A percentile compares a stretch with the other conserved stretches of the same genome.
Evolutionary conservation across 371 early-diverging fungal genomes (phyloP).

Genomic region (Lichtheimia corymbifera): DNA sequence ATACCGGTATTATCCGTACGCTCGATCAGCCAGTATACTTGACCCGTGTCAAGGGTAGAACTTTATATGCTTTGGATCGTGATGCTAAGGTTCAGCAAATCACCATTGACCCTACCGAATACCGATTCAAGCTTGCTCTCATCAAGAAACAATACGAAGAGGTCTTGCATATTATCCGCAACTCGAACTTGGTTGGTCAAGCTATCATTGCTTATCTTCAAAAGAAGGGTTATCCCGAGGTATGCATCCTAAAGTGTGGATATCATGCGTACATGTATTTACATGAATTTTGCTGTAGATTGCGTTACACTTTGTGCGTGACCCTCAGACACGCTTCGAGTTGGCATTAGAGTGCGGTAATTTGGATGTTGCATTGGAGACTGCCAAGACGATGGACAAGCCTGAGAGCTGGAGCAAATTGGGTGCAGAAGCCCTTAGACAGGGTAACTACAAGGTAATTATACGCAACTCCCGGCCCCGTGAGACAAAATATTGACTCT

Average conservation of each 20-base stretch:
- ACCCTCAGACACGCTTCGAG: conserved; percentile 93
- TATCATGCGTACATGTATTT: not conserved
- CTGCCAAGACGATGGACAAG: conserved; percentile 84
- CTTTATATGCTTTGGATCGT: conserved; percentile 83
- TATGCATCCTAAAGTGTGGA: conserved; percentile 7
- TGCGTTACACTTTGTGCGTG: conserved; percentile 97
- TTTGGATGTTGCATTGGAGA: conserved; percentile 89
- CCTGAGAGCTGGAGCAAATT: conserved; percentile 89
- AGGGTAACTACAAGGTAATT: conserved; percentile 81
- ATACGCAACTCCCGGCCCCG: no score
- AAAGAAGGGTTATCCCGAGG: conserved; percentile 97
- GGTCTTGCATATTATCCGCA: conserved; percentile 92
- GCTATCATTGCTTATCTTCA: conserved; percentile 98
- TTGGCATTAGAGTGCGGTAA: conserved; percentile 96
- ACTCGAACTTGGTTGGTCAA: conserved; percentile 96
- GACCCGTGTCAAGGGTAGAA: conserved; percentile 82
- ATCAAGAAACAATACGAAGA: conserved; percentile 87
- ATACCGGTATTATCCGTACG: conserved; percentile 94
- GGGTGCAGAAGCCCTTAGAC: conserved; percentile 83
- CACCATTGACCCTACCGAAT: conserved; percentile 96
- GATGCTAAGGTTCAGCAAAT: conserved; percentile 84
- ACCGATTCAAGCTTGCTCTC: conserved; percentile 95
- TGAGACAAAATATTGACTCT: not conserved
- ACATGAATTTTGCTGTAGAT: conserved; percentile 46
- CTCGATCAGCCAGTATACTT: conserved; percentile 94